phyloP scores from a whole-genome alignment of 495 filamentous ascomycete species.

The Bacidia gigantensis region DNA sequence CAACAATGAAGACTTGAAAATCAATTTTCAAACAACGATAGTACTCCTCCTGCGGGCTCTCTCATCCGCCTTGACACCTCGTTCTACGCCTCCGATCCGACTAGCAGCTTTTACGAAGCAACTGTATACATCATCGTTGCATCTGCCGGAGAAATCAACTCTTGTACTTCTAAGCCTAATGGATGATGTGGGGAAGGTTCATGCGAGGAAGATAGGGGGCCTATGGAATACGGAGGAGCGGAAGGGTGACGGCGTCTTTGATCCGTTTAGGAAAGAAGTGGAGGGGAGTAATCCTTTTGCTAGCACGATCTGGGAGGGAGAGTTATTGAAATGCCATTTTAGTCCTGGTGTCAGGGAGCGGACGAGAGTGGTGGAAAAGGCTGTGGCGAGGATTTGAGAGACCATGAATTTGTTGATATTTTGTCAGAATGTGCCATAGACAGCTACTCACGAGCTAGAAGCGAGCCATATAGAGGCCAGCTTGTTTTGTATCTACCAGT shows the following conservation, averaged over 20 bases:
- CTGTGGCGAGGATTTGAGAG: slow-evolving; percentile 22
- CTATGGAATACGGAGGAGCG: slow-evolving; percentile 85
- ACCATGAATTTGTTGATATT: no score
- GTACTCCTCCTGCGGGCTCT: slow-evolving; percentile 81
- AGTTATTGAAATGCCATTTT: slow-evolving; percentile 73
- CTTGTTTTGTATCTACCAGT: no score
- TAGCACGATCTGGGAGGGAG: slow-evolving; percentile 83
- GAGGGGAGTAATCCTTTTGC: slow-evolving; percentile 84
- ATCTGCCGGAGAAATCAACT: slow-evolving; percentile 77
- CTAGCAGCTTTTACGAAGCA: slow-evolving; percentile 89
- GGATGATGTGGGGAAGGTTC: slow-evolving; percentile 55
- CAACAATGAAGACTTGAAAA: slow-evolving; percentile 35
- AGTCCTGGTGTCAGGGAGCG: slow-evolving; percentile 72
- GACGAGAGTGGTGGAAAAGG: slow-evolving; percentile 57
- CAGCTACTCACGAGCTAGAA: no score
- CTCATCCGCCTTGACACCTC: slow-evolving; percentile 59
- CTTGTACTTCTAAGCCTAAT: slow-evolving; percentile 64
- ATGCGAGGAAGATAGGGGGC: slow-evolving; percentile 52
- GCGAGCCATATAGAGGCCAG: no score
- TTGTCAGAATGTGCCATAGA: no score
- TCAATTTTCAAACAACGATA: slow-evolving; percentile 87
- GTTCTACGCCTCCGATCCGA: slow-evolving; percentile 56
- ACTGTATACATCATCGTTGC: slow-evolving; percentile 64
- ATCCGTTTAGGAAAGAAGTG: slow-evolving; percentile 40
- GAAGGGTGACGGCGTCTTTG: slow-evolving; percentile 63